Conservation (phyloP, 306 rosid genomes). For the Acacia acuminata region DNA sequence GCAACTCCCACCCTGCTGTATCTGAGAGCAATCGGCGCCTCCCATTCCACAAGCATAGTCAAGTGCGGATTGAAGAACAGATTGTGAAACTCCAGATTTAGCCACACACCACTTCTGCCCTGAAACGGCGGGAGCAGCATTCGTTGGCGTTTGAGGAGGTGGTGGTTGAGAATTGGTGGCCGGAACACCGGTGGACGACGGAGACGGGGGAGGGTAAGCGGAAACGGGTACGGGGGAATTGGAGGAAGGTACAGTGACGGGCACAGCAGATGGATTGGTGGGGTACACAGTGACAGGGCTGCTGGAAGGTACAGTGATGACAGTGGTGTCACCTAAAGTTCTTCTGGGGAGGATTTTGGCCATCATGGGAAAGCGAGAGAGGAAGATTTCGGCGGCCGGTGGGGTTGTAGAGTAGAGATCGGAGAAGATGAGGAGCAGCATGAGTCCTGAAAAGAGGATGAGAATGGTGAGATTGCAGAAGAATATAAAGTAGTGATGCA, state of each 20-base stretch:
- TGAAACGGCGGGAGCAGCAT: slow-evolving; percentile 41
- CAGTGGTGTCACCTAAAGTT: slow-evolving; percentile 43
- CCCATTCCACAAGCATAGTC: slow-evolving; percentile 87
- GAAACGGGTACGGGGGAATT: slow-evolving; percentile 49
- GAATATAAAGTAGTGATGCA: neutral
- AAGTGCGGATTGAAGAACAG: slow-evolving; percentile 74
- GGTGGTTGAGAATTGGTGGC: slow-evolving; percentile 54
- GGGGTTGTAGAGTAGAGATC: slow-evolving; percentile 21
- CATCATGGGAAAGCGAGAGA: neutral
- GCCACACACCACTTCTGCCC: slow-evolving; percentile 94
- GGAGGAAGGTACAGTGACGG: slow-evolving; percentile 57
- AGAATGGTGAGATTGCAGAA: slow-evolving; percentile 23
- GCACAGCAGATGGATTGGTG: slow-evolving; percentile 48
- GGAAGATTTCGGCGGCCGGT: slow-evolving; percentile 29
- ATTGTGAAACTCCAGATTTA: slow-evolving; percentile 59
- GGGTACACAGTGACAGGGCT: slow-evolving; percentile 66
- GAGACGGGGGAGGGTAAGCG: slow-evolving; percentile 69
- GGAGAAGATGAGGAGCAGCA: slow-evolving; percentile 52
- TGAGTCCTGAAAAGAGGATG: slow-evolving; percentile 42
- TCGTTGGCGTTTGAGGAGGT: slow-evolving; percentile 56
- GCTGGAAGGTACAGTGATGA: slow-evolving; percentile 74
- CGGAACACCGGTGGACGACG: slow-evolving; percentile 43
- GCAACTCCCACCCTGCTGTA: slow-evolving; percentile 82
- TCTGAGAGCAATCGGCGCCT: slow-evolving; percentile 70
- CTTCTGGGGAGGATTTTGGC: slow-evolving; percentile 40